A percentile compares a stretch with the other conserved stretches of the same genome.
Conservation (phyloP, 768 basidiomycete species). For the Leccinum incarnatum region DNA sequence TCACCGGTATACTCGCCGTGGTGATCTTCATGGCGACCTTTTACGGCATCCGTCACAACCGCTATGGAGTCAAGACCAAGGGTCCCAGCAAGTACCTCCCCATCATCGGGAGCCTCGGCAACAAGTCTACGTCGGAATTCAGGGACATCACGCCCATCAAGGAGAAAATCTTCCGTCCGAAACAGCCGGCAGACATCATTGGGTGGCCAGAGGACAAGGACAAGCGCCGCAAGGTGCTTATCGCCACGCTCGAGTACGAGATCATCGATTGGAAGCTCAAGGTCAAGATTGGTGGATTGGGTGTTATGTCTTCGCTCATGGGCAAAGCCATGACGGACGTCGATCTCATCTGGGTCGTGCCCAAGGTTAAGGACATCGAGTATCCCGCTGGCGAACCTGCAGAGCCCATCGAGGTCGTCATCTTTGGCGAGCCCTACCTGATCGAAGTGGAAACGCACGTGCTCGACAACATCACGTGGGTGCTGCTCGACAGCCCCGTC, state of each 20-base stretch:
- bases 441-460: slow-evolving; percentile 94
- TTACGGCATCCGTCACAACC: slow-evolving; percentile 94
- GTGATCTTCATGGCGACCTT: slow-evolving; percentile 92
- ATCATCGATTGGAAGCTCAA: slow-evolving; percentile 97
- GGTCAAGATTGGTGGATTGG: slow-evolving; percentile 96
- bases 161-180: slow-evolving; percentile 71
- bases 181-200: slow-evolving; percentile 68
- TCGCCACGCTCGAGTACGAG: slow-evolving; percentile 92
- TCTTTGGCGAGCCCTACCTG: slow-evolving; percentile 93
- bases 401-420: slow-evolving; percentile 93
- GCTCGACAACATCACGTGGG: slow-evolving; percentile 93
- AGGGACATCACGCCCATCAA: slow-evolving; percentile 60
- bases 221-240: slow-evolving; percentile 89
- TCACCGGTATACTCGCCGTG: slow-evolving; percentile 82
- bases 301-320: slow-evolving; percentile 98
- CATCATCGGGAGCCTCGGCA: slow-evolving; percentile 64
- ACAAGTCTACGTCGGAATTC: slow-evolving; percentile 67
- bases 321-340: slow-evolving; percentile 98
- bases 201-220: slow-evolving; percentile 96
- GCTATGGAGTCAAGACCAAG: slow-evolving; percentile 80
- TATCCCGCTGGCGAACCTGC: slow-evolving; percentile 90
- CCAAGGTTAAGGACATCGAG: slow-evolving; percentile 92
- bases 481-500: slow-evolving; percentile 91
- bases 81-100: slow-evolving; percentile 81
- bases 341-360: slow-evolving; percentile 89